Base-by-base conservation (phyloP, 108 stramenopile genomes). In the Nannochloropsis oceanica region DNA sequence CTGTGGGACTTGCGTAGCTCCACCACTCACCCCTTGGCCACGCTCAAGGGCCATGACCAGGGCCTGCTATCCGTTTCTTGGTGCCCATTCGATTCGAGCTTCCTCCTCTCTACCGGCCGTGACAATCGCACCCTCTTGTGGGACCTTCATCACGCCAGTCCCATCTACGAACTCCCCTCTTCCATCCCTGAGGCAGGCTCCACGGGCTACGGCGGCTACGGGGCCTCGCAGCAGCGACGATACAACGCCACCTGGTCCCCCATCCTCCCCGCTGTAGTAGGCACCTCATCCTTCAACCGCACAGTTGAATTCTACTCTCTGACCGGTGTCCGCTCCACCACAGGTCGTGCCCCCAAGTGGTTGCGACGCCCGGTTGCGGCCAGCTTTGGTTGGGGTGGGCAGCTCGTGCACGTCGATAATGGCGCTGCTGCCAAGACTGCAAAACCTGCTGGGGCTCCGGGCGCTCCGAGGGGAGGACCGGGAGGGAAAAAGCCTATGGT, bases 101-200 rank as follows among this genome's bases (percentile, higher is more conserved):
- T 87, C 46, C 82, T 90, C 50, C 59, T 89, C 44, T 89, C 93
- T 44, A 95, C 94, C 87, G 96, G 94, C 25, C 96, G 96, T 89
- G 98, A 99, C 89, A 97, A 97, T 89, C 91, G 94, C 25, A 99
- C 98, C 11, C 91, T 97, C 44, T 86, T 99, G 22, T 99, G 98
- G 98, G 98, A 99, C 91, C 87, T 99, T 81, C 92, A 92, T 85
- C 89, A 93, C 18, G 83, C 94, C 14, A 87, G 91, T 88, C 91
- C 95, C n/a, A 94, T 97, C 81, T 94, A 93, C 46, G 97, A 99
- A 80, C 92, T 97, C 81, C 83, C 87, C 20, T 25, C 44, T n/a
- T 80, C 50, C 13, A 81, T 84, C 44, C 79, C 43, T 12, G 87
- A 86, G 42, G 43, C 43, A 0, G 34, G 34, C 34, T 84, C 44